Base-by-base conservation (phyloP, 345 rosid species). In the Ceriops tagal region DNA sequence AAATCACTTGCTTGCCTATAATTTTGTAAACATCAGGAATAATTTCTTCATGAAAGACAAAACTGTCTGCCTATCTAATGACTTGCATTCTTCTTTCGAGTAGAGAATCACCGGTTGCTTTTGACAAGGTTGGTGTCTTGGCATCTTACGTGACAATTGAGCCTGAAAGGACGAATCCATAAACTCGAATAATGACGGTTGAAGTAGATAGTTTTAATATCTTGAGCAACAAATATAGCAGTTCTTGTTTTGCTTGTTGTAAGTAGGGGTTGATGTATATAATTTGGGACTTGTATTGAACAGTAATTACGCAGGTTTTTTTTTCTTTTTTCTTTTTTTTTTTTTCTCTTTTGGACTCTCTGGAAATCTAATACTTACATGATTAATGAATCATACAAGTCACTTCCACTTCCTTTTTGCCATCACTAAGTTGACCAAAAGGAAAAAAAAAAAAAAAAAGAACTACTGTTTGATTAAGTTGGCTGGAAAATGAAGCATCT, bases 101-200 rank as follows among this genome's bases (percentile, higher is more conserved):
- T 78, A 80, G 83, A 76, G 53, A 55, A 67, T 24, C 8, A 26
- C 68, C 64, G 65, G 21, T 47, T 27, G 60, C 28, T 66, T 72
- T 1, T 55, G 20, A 51, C 18, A 26, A 37, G 20, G 47, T 31
- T 24, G 68, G 57, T 55, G 57, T 56, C 47, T 58, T 43, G 59
- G 32, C 37, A 24, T 55, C 47, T 20, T 51, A 51, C 0, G 31
- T 28, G 58, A 71, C 5, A 57, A n/a, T 65, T 32, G 57, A 34
- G 3, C 70, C 26, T 24, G 58, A 10, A 74, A 49, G 64, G 19
- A 49, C 28, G 3, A 30, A 19, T 32, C 57, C 11, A 32, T 20
- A 11, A 59, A 56, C 69, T 58, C 52, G 53, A 70, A 61, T 28
- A 28, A 43, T 27, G 53, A 21, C 28, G 60, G 61, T 67, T 61